phyloP scores from a whole-genome alignment of 2,329 filamentous ascomycete species.

The Diaporthe sp. region DNA sequence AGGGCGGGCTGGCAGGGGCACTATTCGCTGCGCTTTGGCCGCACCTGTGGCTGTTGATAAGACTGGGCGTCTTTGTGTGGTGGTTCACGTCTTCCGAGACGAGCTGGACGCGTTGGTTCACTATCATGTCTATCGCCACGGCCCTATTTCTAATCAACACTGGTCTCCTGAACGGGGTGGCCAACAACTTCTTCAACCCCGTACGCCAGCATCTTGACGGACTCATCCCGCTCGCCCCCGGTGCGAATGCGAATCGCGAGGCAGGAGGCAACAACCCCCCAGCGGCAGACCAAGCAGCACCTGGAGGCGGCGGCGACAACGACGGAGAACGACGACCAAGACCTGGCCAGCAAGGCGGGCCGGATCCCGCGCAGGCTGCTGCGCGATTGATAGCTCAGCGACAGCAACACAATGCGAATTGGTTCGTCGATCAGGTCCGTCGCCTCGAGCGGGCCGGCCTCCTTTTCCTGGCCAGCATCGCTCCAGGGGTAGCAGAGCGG shows the following conservation, averaged over 20 bases:
- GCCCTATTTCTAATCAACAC: slow-evolving; percentile 72
- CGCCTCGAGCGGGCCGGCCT: slow-evolving; percentile 72
- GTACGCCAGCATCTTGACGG: slow-evolving; percentile 72
- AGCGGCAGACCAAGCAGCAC: slow-evolving; percentile 19
- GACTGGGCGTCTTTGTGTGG: slow-evolving; percentile 73
- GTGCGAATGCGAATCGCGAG: slow-evolving; percentile 47
- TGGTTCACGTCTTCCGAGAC: slow-evolving; percentile 72
- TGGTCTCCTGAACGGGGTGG: slow-evolving; percentile 69
- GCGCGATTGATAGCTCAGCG: slow-evolving; percentile 66
- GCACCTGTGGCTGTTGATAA: slow-evolving; percentile 73
- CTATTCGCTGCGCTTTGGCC: slow-evolving; percentile 65
- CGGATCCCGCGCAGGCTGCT: slow-evolving; percentile 66
- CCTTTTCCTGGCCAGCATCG: slow-evolving; percentile 76
- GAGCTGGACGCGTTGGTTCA: slow-evolving; percentile 72
- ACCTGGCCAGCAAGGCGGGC: slow-evolving; percentile 49
- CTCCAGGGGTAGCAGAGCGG: slow-evolving; percentile 75
- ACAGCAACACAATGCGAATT: slow-evolving; percentile 60
- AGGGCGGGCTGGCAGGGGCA: slow-evolving; percentile 48
- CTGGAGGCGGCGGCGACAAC: slow-evolving; percentile 44
- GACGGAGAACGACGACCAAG: slow-evolving; percentile 44
- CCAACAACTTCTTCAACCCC: slow-evolving; percentile 69
- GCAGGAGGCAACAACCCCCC: slow-evolving; percentile 44
- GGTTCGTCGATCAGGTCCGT: slow-evolving; percentile 65
- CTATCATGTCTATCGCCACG: slow-evolving; percentile 67
- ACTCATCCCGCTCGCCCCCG: slow-evolving; percentile 65